These are phyloP conservation scores for Fusarium sororula DNA, from an alignment of 2,329 filamentous ascomycete species.

Conservation along the genomic window DNA sequence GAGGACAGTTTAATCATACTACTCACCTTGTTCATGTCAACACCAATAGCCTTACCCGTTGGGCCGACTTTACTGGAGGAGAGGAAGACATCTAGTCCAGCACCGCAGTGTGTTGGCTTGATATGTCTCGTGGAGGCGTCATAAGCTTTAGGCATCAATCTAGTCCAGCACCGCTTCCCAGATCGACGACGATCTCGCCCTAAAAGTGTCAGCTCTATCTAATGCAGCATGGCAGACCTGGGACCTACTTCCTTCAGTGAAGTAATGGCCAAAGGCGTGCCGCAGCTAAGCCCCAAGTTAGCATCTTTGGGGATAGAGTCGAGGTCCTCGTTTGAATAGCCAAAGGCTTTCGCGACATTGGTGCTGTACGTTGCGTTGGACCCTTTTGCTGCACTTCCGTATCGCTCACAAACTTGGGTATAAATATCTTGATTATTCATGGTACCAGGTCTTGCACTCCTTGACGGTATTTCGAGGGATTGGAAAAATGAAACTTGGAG, in stretches of 20 bases:
- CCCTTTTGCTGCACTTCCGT: not conserved
- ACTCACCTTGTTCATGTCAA: slow-evolving; percentile 7
- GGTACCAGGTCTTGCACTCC: rapidly evolving
- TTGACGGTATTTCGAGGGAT: not conserved
- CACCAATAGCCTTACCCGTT: not conserved
- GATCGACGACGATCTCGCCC: slow-evolving; percentile 1
- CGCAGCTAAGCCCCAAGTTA: not conserved
- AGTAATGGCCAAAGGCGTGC: not conserved
- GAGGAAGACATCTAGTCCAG: not conserved
- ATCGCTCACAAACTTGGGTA: not conserved
- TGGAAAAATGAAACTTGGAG: not conserved
- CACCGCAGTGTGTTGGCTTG: no score
- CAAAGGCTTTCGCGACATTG: slow-evolving; percentile 3
- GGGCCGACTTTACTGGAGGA: not conserved
- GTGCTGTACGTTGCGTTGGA: not conserved
- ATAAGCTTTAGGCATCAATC: no score
- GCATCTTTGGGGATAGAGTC: not conserved
- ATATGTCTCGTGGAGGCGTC: no score
- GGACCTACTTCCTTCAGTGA: not conserved
- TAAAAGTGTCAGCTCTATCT: rapidly evolving
- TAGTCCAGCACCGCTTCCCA: slow-evolving; percentile 2
- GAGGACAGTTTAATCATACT: rapidly evolving
- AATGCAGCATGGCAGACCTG: rapidly evolving
- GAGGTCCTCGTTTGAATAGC: slow-evolving; percentile 4
- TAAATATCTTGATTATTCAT: not conserved